Base-by-base conservation (phyloP, 257 asterid species). In the Misopates orontium region DNA sequence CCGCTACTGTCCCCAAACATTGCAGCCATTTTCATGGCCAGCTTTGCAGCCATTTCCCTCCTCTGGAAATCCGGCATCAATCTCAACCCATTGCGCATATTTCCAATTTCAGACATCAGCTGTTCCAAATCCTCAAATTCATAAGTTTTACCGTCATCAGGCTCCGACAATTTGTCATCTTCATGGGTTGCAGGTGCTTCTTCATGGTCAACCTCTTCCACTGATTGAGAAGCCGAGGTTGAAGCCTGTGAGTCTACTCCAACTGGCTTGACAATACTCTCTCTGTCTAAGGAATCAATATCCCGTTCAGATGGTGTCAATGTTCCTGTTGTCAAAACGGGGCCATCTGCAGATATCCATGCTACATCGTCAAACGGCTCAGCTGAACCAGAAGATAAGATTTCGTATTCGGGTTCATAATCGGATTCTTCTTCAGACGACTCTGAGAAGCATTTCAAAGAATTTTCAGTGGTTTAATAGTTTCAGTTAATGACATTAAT, bases 31-130 rank as follows among this genome's bases (percentile, higher is more conserved):
- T 84, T 93, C 96, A 85, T 80, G 47, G 99, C 97, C 62, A 93
- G 71, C 58, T 90, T 90, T 31, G 93, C 99, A 64, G 97, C 97
- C 90, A 88, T 88, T 70, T 94, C 99, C 80, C 96, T 79, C 80
- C 97, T 86, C 80, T 90, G 97, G 71, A 87, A 94, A 78, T 94
- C 97, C 2, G 99, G 97, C 84, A 94, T 76, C 80, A 90, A 75
- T 66, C 97, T 86, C 69, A 88, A 79, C 61, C 84, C 87, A 57
- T 63, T 76, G 24, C 99, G 95, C 68, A 82, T 52, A 42, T 82
- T 86, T 39, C 99, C 99, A 69, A 93, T 93, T 75, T 94, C 97
- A 15, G 85, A 70, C 96, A 94, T 90, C 72, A 90, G 73, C 75
- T 59, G 82, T 72, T 94, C 99, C 84, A 94, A 73, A 85, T 90